phyloP scores from a whole-genome alignment of 2,329 filamentous ascomycete species.

The Ophiostoma ulmi region DNA sequence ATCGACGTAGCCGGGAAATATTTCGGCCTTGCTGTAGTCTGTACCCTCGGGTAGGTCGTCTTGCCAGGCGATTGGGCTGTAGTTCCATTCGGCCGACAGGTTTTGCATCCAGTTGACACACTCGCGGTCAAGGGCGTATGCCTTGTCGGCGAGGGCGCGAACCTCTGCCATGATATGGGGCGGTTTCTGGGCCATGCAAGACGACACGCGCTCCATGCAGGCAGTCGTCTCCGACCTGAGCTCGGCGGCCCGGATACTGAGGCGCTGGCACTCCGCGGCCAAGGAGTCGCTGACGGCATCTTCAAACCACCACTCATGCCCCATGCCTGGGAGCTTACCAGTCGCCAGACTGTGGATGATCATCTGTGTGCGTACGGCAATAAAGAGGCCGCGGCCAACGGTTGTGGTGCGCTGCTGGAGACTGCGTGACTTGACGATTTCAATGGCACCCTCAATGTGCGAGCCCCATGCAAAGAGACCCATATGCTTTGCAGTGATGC shows the following conservation, averaged over 20 bases:
- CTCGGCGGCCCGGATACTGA: constrained; percentile 52
- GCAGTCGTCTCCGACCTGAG: constrained; percentile 51
- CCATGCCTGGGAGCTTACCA: constrained; percentile 49
- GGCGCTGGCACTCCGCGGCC: constrained; percentile 45
- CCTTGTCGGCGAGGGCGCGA: constrained; percentile 47
- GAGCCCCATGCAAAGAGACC: constrained; percentile 57
- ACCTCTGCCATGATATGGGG: constrained; percentile 38
- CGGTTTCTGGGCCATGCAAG: background rate
- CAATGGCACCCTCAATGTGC: constrained; percentile 60
- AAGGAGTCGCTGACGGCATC: constrained; percentile 47
- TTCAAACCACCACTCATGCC: constrained; percentile 55
- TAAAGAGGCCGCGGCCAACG: constrained; percentile 51
- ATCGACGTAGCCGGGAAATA: constrained; percentile 57
- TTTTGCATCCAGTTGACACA: constrained; percentile 47
- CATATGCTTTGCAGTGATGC: constrained; percentile 51
- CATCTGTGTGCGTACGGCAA: constrained; percentile 57
- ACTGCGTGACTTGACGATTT: constrained; percentile 54
- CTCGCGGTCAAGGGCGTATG: constrained; percentile 50
- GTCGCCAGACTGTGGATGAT: constrained; percentile 54
- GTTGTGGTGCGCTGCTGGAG: constrained; percentile 51
- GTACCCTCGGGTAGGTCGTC: constrained; percentile 48
- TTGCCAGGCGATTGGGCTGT: constrained; percentile 53
- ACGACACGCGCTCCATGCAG: background rate
- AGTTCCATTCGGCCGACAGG: constrained; percentile 48
- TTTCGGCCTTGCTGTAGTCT: constrained; percentile 50